phyloP scores from a whole-genome alignment of 2,329 filamentous ascomycete species.

The Exophiala xenobiotica region DNA sequence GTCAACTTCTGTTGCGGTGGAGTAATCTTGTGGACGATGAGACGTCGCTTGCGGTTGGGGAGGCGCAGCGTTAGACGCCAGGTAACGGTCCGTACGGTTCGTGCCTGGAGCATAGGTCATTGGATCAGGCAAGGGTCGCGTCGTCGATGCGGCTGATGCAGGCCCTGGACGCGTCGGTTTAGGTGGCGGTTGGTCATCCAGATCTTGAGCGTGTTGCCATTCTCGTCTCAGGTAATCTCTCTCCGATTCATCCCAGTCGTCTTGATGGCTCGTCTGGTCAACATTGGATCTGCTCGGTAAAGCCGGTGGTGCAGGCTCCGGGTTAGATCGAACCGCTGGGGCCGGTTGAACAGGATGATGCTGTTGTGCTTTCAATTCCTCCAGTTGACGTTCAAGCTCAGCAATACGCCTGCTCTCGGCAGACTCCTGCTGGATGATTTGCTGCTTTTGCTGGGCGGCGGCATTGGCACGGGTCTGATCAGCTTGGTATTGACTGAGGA shows the following conservation, averaged over 20 bases:
- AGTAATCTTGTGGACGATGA: conserved; percentile 47
- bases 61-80: conserved; percentile 56
- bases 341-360: conserved; percentile 34
- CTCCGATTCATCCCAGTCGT: conserved; percentile 61
- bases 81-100: conserved; percentile 56
- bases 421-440: conserved; percentile 25
- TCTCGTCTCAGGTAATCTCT: conserved; percentile 59
- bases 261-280: conserved; percentile 49
- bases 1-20: conserved; percentile 56
- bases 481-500: conserved; percentile 80
- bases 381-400: conserved; percentile 74
- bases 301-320: conserved; percentile 6
- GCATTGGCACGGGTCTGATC: conserved; percentile 54
- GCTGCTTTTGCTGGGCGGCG: conserved; percentile 39
- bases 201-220: conserved; percentile 49
- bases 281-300: conserved; percentile 24
- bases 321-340: not conserved
- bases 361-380: conserved; percentile 66
- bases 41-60: conserved; percentile 37
- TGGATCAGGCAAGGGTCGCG: conserved; percentile 49
- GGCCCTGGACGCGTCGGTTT: conserved; percentile 20
- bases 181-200: conserved; percentile 30
- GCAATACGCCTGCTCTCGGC: conserved; percentile 67
- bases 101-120: conserved; percentile 36
- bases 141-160: conserved; percentile 20